These are phyloP conservation scores for Sporobolomyces roseus DNA, from an alignment of 768 basidiomycete species.

Conservation along the genomic window DNA sequence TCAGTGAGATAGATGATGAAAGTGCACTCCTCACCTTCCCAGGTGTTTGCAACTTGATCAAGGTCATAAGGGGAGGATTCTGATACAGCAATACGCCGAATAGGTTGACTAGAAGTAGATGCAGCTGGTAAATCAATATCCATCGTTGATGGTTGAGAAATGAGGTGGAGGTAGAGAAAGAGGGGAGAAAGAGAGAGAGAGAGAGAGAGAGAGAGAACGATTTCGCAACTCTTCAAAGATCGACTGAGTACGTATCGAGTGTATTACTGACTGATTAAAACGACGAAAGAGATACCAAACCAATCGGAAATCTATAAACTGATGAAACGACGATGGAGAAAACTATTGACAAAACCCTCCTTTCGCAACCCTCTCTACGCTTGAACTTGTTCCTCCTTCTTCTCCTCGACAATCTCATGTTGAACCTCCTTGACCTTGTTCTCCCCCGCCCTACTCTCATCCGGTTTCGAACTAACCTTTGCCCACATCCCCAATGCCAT, in stretches of 20 bases:
- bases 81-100: slow-evolving; percentile 54
- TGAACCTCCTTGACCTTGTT: slow-evolving; percentile 36
- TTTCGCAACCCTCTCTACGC: background rate
- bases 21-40: slow-evolving; percentile 58
- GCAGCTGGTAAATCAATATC: slow-evolving; percentile 15
- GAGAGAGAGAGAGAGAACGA: no score
- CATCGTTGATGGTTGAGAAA: slow-evolving; percentile 11
- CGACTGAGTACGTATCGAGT: no score
- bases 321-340: background rate
- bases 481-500: slow-evolving; percentile 47
- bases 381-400: background rate
- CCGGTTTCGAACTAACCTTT: slow-evolving; percentile 46
- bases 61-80: slow-evolving; percentile 83
- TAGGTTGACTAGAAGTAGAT: background rate
- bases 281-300: no score
- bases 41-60: slow-evolving; percentile 70
- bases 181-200: no score
- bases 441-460: slow-evolving; percentile 46
- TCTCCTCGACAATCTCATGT: slow-evolving; percentile 2
- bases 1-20: background rate
- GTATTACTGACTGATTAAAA: no score
- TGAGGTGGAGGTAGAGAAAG: no score
- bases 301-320: no score
- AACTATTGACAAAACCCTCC: slow-evolving; percentile 4
- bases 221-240: no score